Evolutionary conservation across 129 eudicot genomes (phyloP), one percentile per base, ranked within the genome.

Genomic region (Pittosporum tobira): DNA sequence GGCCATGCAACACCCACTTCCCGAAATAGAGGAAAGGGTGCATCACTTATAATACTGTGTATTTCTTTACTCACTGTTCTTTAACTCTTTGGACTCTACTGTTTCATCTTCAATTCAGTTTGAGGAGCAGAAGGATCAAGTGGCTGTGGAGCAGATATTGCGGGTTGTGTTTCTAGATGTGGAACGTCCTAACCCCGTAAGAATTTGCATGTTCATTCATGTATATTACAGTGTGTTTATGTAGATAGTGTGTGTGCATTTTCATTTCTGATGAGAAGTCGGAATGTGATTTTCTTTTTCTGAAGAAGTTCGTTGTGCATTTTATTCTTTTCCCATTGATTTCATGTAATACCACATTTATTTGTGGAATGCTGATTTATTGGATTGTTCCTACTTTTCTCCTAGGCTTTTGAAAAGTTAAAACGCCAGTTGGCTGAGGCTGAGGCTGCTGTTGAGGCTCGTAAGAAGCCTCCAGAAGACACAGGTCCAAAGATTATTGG

Each of bases 111-210:
- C 57, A 20, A 43, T 48, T 48, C 73, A 87, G 93, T 87, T 87
- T 67, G 96, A 87, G 51, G 96, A 87, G 75, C 94, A 84, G 48
- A 88, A 88, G 84, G 96, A 84, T 69, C 94, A 64, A 68, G 85
- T 82, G 57, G 88, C 83, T 34, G 88, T 85, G 11, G 97, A 89
- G 78, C 95, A 85, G 75, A 89, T 89, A 64, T 82, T 89, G 56
- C 79, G 79, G 67, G 97, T 85, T 52, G 75, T 89, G 46, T 89
- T 89, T 59, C 81, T 89, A 49, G 93, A 89, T 44, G 80, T 61
- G 24, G 84, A 82, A 57, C 95, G 80, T 48, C 86, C 95, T 20
- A 76, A 67, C 62, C 74, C 95, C 19, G 94, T 89, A 82, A 77
- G 93, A 14, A 27, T 29, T 54, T 51, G 6, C 5, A 12, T 9